These are phyloP conservation scores for Phaeotremella skinneri DNA, from an alignment of 768 basidiomycete genomes.

Conservation along the genomic window DNA sequence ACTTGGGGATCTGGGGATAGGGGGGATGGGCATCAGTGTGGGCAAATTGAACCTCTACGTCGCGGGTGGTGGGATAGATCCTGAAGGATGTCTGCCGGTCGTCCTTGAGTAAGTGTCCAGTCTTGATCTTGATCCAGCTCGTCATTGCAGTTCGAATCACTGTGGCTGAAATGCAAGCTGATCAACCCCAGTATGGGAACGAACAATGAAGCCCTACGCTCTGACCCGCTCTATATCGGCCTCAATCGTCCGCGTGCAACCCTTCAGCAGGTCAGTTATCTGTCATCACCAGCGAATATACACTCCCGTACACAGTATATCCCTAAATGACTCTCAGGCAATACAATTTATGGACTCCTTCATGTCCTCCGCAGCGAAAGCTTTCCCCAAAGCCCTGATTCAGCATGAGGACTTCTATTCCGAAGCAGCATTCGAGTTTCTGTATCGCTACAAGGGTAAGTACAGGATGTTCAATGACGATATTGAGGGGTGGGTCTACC, in stretches of 20 bases:
- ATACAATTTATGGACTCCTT: slow-evolving; percentile 88
- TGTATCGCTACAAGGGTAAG: slow-evolving; percentile 69
- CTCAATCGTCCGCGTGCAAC: slow-evolving; percentile 59
- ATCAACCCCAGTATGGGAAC: slow-evolving; percentile 86
- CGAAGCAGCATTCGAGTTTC: slow-evolving; percentile 83
- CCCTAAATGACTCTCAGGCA: slow-evolving; percentile 52
- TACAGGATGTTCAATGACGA: slow-evolving; percentile 88
- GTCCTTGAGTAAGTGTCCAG: slow-evolving; percentile 40
- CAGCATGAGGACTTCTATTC: slow-evolving; percentile 90
- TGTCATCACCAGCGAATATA: not conserved
- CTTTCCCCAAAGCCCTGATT: slow-evolving; percentile 77
- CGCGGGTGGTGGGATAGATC: slow-evolving; percentile 70
- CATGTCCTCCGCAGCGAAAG: slow-evolving; percentile 71
- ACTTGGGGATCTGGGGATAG: slow-evolving; percentile 58
- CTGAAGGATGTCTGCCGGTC: slow-evolving; percentile 42
- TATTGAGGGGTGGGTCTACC: slow-evolving; percentile 61
- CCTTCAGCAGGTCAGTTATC: slow-evolving; percentile 26
- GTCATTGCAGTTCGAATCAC: not conserved
- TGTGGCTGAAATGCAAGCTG: slow-evolving; percentile 7
- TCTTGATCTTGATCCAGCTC: not conserved
- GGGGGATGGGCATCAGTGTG: slow-evolving; percentile 62
- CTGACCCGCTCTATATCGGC: slow-evolving; percentile 88
- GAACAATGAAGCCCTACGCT: slow-evolving; percentile 72
- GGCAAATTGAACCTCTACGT: slow-evolving; percentile 91
- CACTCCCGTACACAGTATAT: not conserved